These are phyloP conservation scores for Setaria viridis DNA, from an alignment of 202 grass and related monocot genomes.

Conservation along the genomic window DNA sequence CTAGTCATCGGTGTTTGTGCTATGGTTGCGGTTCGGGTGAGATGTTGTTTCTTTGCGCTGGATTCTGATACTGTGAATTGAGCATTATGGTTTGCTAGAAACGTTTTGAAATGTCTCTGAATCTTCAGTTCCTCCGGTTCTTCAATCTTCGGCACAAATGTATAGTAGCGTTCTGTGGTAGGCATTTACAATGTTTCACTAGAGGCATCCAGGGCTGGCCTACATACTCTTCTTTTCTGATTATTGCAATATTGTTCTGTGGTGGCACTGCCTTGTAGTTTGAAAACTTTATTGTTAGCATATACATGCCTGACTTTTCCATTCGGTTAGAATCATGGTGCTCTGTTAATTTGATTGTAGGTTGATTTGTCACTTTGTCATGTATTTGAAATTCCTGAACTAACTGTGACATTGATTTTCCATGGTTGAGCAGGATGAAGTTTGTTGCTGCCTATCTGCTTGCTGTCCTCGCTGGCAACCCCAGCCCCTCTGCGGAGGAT, in stretches of 20 bases:
- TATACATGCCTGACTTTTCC: not conserved
- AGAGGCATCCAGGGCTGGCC: not conserved
- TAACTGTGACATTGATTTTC: not conserved
- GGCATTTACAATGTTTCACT: not conserved
- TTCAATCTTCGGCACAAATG: no score
- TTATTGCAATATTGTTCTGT: not conserved
- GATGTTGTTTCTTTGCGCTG: not conserved
- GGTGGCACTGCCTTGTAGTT: not conserved
- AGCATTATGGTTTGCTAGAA: no score
- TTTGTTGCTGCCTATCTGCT: constrained; percentile 80
- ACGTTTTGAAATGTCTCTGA: no score
- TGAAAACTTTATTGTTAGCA: not conserved
- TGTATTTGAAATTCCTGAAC: not conserved
- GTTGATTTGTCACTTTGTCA: not conserved
- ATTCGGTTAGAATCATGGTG: no score
- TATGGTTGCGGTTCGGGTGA: not conserved
- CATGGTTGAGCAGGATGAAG: constrained; percentile 70
- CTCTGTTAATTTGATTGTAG: not conserved
- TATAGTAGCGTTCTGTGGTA: not conserved
- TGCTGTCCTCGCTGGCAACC: constrained; percentile 67
- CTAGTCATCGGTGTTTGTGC: not conserved
- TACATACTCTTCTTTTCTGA: no score
- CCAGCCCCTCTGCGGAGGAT: constrained; percentile 64
- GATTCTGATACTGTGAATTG: not conserved
- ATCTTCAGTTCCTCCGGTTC: not conserved